Conservation (phyloP, 2,329 filamentous ascomycete species). For the Beauveria sp. region DNA sequence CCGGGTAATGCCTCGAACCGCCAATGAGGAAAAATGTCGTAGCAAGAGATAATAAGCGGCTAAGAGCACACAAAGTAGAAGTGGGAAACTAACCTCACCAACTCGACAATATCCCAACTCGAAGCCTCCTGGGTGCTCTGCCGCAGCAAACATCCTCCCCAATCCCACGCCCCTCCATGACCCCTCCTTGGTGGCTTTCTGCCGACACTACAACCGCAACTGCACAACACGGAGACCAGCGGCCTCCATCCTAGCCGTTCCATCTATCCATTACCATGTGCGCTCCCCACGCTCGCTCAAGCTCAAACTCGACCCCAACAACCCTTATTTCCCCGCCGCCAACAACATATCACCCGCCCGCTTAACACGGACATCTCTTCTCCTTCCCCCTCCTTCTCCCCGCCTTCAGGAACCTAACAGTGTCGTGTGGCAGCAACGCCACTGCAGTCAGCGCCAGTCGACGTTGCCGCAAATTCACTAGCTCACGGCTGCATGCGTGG, state of each 20-base stretch:
- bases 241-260: not conserved
- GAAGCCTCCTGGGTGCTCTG: too few relatives aligned
- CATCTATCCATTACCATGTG: not conserved
- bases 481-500: not conserved
- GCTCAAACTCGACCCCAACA: not conserved
- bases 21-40: too few relatives aligned
- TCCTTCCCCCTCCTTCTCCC: not conserved
- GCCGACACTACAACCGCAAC: too few relatives aligned
- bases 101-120: too few relatives aligned
- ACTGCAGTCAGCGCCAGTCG: not conserved
- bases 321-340: not conserved
- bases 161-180: too few relatives aligned
- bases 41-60: too few relatives aligned
- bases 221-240: too few relatives aligned
- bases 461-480: not conserved
- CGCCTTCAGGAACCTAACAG: not conserved
- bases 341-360: not conserved
- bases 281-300: not conserved
- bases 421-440: conserved; percentile 2
- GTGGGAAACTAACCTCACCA: too few relatives aligned
- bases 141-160: too few relatives aligned
- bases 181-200: too few relatives aligned
- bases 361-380: not conserved
- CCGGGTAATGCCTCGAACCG: not conserved
- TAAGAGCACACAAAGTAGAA: too few relatives aligned